Conservation (phyloP, 129 eudicot genomes). For the Scalesia atractyloides region DNA sequence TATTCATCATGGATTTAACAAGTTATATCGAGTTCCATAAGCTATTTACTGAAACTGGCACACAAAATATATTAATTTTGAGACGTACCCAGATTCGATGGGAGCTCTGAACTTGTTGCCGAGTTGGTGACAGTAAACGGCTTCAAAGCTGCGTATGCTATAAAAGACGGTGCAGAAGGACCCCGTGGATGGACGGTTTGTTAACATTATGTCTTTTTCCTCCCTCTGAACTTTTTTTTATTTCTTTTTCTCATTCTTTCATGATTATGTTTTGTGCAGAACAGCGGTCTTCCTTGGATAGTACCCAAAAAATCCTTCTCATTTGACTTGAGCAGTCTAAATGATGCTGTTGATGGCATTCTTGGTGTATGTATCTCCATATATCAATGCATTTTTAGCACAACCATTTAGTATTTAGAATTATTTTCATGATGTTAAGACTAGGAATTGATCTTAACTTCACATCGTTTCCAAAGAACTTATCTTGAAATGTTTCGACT, state of each 20-base stretch:
- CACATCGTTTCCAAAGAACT: not conserved
- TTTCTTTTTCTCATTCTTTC: conserved; percentile 14
- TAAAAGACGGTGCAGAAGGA: conserved; percentile 99
- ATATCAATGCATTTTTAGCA: not conserved
- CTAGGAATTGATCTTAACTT: not conserved
- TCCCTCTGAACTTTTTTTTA: conserved; percentile 1
- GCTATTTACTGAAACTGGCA: too few species aligned
- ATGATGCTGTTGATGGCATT: conserved; percentile 58
- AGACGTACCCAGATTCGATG: conserved; percentile 89
- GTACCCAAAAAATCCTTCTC: conserved; percentile 68
- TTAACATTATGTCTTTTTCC: not conserved
- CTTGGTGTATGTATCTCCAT: conserved; percentile 58
- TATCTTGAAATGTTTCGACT: conserved; percentile 24
- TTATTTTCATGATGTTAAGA: not conserved
- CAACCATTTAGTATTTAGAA: not conserved
- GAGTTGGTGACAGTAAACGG: conserved; percentile 94
- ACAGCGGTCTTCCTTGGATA: conserved; percentile 95
- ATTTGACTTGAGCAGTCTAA: conserved; percentile 62
- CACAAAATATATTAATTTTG: too few species aligned
- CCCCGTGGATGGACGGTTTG: too few species aligned
- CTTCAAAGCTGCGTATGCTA: conserved; percentile 93
- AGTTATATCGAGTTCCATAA: too few species aligned
- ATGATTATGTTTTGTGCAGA: conserved; percentile 57
- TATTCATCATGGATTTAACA: too few species aligned
- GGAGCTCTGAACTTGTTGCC: conserved; percentile 94